phyloP scores from a whole-genome alignment of 768 basidiomycete species.

The Suillus subaureus region DNA sequence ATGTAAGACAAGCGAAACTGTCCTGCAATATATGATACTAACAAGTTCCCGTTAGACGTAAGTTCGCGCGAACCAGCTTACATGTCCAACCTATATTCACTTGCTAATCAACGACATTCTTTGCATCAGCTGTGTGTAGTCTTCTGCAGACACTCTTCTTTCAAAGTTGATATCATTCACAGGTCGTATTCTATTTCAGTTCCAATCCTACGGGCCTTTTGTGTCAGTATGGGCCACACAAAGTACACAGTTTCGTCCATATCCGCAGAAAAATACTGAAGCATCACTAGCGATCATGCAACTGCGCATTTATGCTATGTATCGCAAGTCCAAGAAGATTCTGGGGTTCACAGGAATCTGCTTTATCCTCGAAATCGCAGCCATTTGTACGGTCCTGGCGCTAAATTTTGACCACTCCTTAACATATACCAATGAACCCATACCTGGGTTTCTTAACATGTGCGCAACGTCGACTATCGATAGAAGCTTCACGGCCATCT shows the following conservation, averaged over 20 bases:
- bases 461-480: conserved; percentile 9
- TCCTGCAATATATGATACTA: neutral
- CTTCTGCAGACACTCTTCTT: neutral
- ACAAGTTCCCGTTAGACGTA: conserved; percentile 8
- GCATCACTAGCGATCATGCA: conserved; percentile 12
- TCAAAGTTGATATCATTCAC: neutral
- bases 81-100: neutral
- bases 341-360: neutral
- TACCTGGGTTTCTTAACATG: conserved; percentile 12
- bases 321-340: conserved; percentile 13
- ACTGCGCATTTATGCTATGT: conserved; percentile 15
- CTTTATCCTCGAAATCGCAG: conserved; percentile 13
- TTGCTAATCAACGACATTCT: neutral
- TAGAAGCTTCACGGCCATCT: conserved; percentile 10
- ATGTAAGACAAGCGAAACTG: neutral
- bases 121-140: neutral
- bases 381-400: conserved; percentile 5
- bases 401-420: conserved; percentile 7
- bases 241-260: neutral
- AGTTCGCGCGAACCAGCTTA: neutral
- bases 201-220: conserved; percentile 15
- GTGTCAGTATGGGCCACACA: conserved; percentile 12
- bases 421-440: conserved; percentile 11
- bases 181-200: conserved; percentile 13
- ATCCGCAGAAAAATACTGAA: neutral